Base-by-base conservation (phyloP, 1,284 basidiomycete genomes). In the Ceraceosorus guamensis region DNA sequence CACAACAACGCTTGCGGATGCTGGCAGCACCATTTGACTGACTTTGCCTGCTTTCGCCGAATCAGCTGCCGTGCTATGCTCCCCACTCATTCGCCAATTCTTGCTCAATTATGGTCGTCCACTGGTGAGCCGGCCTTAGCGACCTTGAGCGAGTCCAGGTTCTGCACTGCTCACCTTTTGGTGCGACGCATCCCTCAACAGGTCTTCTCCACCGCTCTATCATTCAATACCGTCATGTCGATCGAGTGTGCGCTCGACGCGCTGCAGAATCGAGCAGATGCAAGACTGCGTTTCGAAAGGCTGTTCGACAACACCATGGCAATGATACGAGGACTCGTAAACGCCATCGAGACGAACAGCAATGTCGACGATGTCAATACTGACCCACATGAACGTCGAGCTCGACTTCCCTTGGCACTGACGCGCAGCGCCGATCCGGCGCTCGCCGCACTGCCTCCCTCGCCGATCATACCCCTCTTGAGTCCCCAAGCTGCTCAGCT, bases 61-160 rank as follows among this genome's bases (percentile, higher is more conserved):
- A 11, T 7, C 30, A 35, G 92, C 91, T 44, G 86, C 89, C 2
- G 77, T 96, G 4, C 79, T 95, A 30, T 86, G 85, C 43, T 85
- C 81, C 14, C 80, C 82, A 2, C 79, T 89, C 1, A 82, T 91
- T 34, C 83, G 87, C 6, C 83, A 87, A 59, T 96, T 91, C 77
- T 79, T 96, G 18, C 80, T 95, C 72, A 97, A 97, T 76, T 97
- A 95, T 78, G 91, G 91, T 0, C 82, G 92, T 34, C 85, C 91
- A 4, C 80, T 97, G 62, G 81, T 85, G 14, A 89, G 84, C 68
- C 24, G 24, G 24, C 24, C 24, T 24, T 24, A 3, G 24, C 24
- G 24, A 24, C 24, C 24, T 24, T 24, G 24, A 24, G 24, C 24
- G 24, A 2, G 24, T 24, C 24, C 24, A 24, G 24, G 24, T 24